Conservation (phyloP, 441 rosid genomes). For the Euphorbia corollata region DNA sequence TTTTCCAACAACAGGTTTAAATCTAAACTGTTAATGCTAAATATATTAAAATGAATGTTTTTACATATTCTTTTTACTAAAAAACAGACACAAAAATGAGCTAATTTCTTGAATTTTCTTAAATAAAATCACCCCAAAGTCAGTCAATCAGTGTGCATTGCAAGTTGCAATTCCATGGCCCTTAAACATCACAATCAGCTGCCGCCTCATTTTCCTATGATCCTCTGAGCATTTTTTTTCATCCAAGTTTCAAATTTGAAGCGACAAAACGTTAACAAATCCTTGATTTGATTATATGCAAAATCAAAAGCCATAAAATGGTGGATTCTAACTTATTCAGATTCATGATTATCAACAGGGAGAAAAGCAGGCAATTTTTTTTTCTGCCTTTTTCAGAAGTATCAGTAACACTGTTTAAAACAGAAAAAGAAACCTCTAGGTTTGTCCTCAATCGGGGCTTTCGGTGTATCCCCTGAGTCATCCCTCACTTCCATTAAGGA, state of each 20-base stretch:
- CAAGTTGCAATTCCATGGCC: background rate
- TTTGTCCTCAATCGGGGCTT: constrained; percentile 29
- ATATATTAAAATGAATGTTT: background rate
- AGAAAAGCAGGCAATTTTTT: constrained; percentile 19
- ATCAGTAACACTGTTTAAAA: constrained; percentile 57
- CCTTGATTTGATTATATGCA: background rate
- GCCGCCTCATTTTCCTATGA: background rate
- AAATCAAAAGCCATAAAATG: background rate
- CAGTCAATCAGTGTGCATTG: background rate
- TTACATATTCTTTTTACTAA: background rate
- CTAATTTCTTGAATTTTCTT: too few relatives aligned
- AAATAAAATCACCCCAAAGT: background rate
- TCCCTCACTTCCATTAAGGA: constrained; percentile 61
- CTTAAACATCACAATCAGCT: background rate
- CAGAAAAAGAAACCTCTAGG: constrained; percentile 58
- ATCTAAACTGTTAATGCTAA: background rate
- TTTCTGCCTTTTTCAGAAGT: constrained; percentile 5
- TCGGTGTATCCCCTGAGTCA: constrained; percentile 37
- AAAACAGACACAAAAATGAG: background rate
- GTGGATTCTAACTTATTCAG: constrained; percentile 1
- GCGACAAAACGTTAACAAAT: background rate
- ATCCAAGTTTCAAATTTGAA: background rate
- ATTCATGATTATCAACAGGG: constrained; percentile 16
- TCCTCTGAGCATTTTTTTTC: background rate
- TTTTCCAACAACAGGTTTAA: too few relatives aligned